Evolutionary conservation across 1,284 basidiomycete genomes (phyloP), one percentile per base, ranked within the genome.

Genomic region (Austroboletus novae-zelandiae): DNA sequence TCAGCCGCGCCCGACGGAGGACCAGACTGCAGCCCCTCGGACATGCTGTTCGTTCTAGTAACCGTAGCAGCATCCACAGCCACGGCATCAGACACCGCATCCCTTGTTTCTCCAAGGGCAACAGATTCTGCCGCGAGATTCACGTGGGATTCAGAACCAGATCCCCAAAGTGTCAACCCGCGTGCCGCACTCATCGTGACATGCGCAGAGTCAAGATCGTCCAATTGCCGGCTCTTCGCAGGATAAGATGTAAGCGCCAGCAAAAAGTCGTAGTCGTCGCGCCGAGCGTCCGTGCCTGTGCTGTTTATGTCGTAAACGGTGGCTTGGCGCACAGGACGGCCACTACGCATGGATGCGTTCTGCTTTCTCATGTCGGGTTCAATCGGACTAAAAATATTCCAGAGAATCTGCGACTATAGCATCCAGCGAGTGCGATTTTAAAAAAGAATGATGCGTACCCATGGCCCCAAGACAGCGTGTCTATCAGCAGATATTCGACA

Each of bases 391-490:
- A 71, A 71, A 47, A 80, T 77, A 43, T 74, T 73, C 57, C 68
- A 71, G 29, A 77, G 61, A 1, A 79, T 70, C 78, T 80, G 45
- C 10, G 37, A 56, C 42, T 37, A 18, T 47, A 35, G n/a, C 17
- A 20, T 47, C 13, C 30, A 37, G 40, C 57, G 17, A 58, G 52
- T 52, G 13, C 31, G 17, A 18, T 32, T 40, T 8, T 39, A 23
- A 35, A 42, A n/a, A 27, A 17, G 20, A 27, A 29, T 32, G 32
- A 48, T 30, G 62, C 75, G 50, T 63, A 84, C 84, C 79, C 76
- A 79, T 56, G 75, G 75, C 9, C 74, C 77, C 35, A 86, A 62
- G 41, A 59, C 62, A 15, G 67, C 67, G 58, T 85, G 84, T 48
- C 74, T 70, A 31, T 76, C 74, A 51, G 67, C 59, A 14, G 77